Evolutionary conservation across 1,284 basidiomycete species (phyloP), one percentile per base, ranked within the genome.

Genomic region (Takashimella tepidaria): DNA sequence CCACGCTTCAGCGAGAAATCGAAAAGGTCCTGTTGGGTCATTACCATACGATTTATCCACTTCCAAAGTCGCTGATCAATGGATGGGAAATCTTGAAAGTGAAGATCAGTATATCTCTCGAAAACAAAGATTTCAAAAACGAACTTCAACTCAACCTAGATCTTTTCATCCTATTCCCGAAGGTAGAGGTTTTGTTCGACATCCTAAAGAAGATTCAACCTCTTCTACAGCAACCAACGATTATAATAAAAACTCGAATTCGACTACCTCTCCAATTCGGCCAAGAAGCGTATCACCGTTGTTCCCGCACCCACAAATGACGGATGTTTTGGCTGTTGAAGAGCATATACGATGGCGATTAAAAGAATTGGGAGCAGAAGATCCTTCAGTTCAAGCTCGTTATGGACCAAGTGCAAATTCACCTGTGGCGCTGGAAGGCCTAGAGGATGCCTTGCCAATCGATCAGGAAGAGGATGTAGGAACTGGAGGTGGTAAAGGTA

Each of bases 271-370:
- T 6, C 31, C 37, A 40, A 19, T 26, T 0, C 55, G 58, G 1
- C 63, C 66, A 3, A n/a, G n/a, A n/a, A n/a, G n/a, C n/a, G n/a
- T n/a, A n/a, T n/a, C n/a, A n/a, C 55, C 59, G 6, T 59, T 72
- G 19, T 73, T 74, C 52, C 66, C 68, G 2, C 74, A 75, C 62
- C 74, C 74, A 5, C 73, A 76, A 54, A 74, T 76, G 74, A 71
- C 74, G 0, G 74, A 76, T 55, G 71, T 76, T 13, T 55, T 76
- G 16, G 70, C 74, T 0, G 74, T 76, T 2, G 74, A 76, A 49
- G 74, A 76, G 56, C 72, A 76, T 45, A 54, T 76, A 10, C 62
- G 74, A 25, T 75, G 73, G 70, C 54, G 74, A 12, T 55, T 76
- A 46, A 74, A 75, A 47, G 73, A 76, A 58, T 66, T 76, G 62